Conservation (phyloP, 1,284 basidiomycete genomes). For the Malassezia pachydermatis region DNA sequence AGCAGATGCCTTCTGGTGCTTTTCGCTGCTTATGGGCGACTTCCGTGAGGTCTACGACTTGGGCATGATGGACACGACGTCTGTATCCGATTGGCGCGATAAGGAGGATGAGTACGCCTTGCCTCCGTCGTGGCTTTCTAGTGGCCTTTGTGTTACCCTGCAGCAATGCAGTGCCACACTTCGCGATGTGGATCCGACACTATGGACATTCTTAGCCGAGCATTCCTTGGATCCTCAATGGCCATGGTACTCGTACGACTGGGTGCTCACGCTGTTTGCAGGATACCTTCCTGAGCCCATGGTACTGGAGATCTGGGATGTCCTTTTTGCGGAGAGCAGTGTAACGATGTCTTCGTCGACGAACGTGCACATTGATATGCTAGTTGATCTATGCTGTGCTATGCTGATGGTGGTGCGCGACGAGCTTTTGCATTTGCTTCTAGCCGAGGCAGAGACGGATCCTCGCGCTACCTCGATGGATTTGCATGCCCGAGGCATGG, state of each 20-base stretch:
- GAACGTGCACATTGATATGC: not conserved
- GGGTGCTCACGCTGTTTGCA: constrained; percentile 40
- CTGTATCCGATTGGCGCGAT: too few species aligned
- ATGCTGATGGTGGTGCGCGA: constrained; percentile 29
- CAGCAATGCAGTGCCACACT: constrained; percentile 31
- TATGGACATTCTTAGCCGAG: constrained; percentile 27
- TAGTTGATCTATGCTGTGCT: constrained; percentile 41
- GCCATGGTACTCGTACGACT: constrained; percentile 44
- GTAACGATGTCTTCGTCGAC: not conserved
- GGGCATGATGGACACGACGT: constrained; percentile 10
- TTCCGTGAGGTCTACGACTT: constrained; percentile 45
- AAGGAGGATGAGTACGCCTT: too few species aligned
- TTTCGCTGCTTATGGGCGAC: constrained; percentile 37
- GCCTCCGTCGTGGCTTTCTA: not conserved
- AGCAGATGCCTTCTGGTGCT: constrained; percentile 47
- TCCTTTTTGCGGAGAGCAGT: constrained; percentile 33
- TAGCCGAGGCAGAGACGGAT: not conserved
- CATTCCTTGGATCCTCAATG: constrained; percentile 33
- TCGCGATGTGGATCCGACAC: constrained; percentile 27
- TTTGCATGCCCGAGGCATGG: constrained; percentile 23
- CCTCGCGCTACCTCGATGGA: not conserved
- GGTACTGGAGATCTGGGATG: constrained; percentile 41
- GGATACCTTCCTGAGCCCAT: constrained; percentile 36
- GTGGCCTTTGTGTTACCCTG: constrained; percentile 35
- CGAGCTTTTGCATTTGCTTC: not conserved